Conservation (phyloP, 225 moss, liverwort and hornwort species). For the Ulota crispa region DNA sequence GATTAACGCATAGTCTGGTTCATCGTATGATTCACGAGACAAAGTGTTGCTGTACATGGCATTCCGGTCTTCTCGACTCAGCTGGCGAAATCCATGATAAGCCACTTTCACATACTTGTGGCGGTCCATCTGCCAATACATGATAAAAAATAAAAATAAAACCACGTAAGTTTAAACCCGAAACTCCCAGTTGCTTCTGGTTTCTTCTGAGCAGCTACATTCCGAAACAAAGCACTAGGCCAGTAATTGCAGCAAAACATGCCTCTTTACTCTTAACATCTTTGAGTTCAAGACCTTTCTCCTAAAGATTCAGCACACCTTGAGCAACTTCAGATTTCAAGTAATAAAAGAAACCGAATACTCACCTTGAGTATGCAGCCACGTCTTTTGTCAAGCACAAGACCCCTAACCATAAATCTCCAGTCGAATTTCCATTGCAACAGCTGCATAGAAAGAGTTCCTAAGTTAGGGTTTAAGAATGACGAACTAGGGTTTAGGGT, state of each 20-base stretch:
- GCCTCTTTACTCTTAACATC: neutral
- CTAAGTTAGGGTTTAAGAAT: neutral
- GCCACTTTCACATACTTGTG: slow-evolving; percentile 98
- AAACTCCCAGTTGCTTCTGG: neutral
- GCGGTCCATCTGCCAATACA: slow-evolving; percentile 77
- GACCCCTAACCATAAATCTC: slow-evolving; percentile 96
- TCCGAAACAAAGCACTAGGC: neutral
- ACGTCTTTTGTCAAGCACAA: slow-evolving; percentile 88
- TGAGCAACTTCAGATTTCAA: neutral
- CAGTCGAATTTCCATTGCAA: slow-evolving; percentile 95
- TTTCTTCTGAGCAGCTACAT: neutral
- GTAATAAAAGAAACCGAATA: neutral
- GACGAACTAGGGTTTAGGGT: neutral
- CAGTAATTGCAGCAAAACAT: neutral
- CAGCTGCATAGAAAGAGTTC: slow-evolving; percentile 50
- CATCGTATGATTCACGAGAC: slow-evolving; percentile 91
- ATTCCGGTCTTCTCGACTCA: slow-evolving; percentile 78
- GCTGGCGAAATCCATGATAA: slow-evolving; percentile 81
- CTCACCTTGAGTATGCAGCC: slow-evolving; percentile 92
- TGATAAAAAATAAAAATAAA: neutral
- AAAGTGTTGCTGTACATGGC: slow-evolving; percentile 79
- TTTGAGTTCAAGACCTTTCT: neutral
- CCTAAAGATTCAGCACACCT: neutral
- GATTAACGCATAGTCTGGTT: slow-evolving; percentile 91
- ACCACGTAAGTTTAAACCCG: neutral